phyloP scores from a whole-genome alignment of 257 asterid species.

The Przewalskia tangutica region DNA sequence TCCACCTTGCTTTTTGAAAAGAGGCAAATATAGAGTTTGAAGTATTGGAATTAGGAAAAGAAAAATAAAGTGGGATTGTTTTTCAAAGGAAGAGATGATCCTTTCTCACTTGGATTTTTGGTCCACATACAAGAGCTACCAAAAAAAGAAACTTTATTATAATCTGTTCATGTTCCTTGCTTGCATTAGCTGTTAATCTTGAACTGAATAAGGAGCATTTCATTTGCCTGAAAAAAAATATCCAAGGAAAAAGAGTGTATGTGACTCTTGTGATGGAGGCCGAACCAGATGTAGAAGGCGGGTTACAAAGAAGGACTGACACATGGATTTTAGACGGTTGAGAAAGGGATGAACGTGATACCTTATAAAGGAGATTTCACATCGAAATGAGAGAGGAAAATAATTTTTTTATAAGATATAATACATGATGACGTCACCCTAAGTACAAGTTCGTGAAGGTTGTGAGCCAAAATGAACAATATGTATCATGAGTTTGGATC shows the following conservation, averaged over 20 bases:
- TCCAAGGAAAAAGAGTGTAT: too few relatives aligned
- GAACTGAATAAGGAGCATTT: conserved; percentile 1
- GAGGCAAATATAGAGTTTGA: conserved; percentile 30
- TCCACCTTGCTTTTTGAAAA: conserved; percentile 41
- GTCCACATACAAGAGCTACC: conserved; percentile 9
- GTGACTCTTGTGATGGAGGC: too few relatives aligned
- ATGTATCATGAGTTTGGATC: background rate
- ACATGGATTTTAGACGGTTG: too few relatives aligned
- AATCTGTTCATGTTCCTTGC: background rate
- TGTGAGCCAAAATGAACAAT: background rate
- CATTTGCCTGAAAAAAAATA: too few relatives aligned
- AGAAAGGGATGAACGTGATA: background rate
- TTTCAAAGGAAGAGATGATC: conserved; percentile 26
- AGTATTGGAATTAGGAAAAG: conserved; percentile 72
- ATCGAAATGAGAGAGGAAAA: background rate
- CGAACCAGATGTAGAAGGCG: too few relatives aligned
- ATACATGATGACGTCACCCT: background rate
- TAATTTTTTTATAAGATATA: background rate
- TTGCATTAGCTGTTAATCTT: background rate
- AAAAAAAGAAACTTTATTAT: background rate
- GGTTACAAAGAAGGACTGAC: too few relatives aligned
- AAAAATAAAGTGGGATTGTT: conserved; percentile 6
- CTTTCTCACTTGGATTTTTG: conserved; percentile 36
- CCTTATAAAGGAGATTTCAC: background rate
- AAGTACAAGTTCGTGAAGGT: background rate